Conservation (phyloP, 495 filamentous ascomycete species). For the Penicillium parvum region DNA sequence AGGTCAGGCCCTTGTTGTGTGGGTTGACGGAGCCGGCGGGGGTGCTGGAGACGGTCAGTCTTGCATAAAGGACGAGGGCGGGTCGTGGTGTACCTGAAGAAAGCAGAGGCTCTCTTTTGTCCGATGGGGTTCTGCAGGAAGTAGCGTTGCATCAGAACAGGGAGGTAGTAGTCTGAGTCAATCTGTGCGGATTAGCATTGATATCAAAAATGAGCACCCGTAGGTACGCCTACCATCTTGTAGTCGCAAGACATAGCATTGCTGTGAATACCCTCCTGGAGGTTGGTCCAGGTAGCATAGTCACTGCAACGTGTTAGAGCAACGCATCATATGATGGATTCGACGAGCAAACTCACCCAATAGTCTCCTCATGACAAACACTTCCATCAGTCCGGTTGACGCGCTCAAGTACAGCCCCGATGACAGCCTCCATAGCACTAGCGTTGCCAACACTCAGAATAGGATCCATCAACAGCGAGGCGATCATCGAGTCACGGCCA, state of each 20-base stretch:
- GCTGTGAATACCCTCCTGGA: conserved; percentile 47
- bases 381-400: conserved; percentile 55
- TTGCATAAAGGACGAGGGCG: neutral
- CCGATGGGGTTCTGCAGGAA: conserved; percentile 48
- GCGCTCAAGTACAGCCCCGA: conserved; percentile 55
- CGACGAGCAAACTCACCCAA: conserved; percentile 38
- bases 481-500: conserved; percentile 61
- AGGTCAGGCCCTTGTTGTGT: conserved; percentile 48
- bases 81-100: conserved; percentile 37
- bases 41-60: too few relatives aligned
- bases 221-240: conserved; percentile 43
- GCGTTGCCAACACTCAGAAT: conserved; percentile 53
- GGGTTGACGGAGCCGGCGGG: conserved; percentile 41
- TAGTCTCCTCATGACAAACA: conserved; percentile 62
- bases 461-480: conserved; percentile 51
- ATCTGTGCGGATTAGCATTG: conserved; percentile 26
- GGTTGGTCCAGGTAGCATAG: conserved; percentile 57
- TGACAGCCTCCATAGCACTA: conserved; percentile 57
- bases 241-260: conserved; percentile 56
- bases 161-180: conserved; percentile 61
- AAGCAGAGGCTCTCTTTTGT: conserved; percentile 31
- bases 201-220: too few relatives aligned
- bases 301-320: conserved; percentile 29
- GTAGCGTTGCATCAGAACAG: conserved; percentile 54
- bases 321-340: neutral